Evolutionary conservation across 2,329 filamentous ascomycete species (phyloP).

Genomic region (Aschersonia sp.): DNA sequence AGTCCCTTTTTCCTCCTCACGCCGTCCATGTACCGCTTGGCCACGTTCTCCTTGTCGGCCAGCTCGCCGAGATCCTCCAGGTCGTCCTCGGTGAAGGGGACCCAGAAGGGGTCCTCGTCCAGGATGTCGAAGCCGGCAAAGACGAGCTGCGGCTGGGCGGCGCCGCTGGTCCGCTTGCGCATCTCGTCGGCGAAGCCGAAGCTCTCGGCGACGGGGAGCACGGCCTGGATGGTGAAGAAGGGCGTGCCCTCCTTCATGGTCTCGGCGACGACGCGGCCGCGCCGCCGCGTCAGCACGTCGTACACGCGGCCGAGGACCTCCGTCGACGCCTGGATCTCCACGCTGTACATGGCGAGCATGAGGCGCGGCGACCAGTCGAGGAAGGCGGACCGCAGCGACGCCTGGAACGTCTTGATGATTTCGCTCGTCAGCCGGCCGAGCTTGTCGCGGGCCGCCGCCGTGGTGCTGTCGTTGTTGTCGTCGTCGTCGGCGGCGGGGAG

Average conservation of each 20-base stretch:
- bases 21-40: conserved; percentile 87
- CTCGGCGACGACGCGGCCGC: conserved; percentile 79
- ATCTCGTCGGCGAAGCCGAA: conserved; percentile 97
- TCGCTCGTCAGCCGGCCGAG: conserved; percentile 79
- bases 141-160: conserved; percentile 81
- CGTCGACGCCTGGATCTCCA: conserved; percentile 91
- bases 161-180: conserved; percentile 80
- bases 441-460: conserved; percentile 47
- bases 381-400: conserved; percentile 72
- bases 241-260: conserved; percentile 88
- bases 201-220: conserved; percentile 82
- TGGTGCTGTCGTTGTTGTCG: conserved; percentile 29
- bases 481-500: conserved; percentile 17
- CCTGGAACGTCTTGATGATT: conserved; percentile 77
- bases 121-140: conserved; percentile 88
- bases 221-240: conserved; percentile 84
- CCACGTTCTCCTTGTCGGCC: conserved; percentile 88
- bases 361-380: conserved; percentile 94
- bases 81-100: conserved; percentile 90
- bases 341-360: conserved; percentile 93
- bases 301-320: conserved; percentile 94
- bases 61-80: conserved; percentile 90
- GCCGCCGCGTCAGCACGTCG: conserved; percentile 87
- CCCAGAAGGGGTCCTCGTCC: conserved; percentile 96
- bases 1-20: conserved; percentile 80